Evolutionary conservation across 2,329 filamentous ascomycete genomes (phyloP).

Genomic region (Pezicula radicicola): DNA sequence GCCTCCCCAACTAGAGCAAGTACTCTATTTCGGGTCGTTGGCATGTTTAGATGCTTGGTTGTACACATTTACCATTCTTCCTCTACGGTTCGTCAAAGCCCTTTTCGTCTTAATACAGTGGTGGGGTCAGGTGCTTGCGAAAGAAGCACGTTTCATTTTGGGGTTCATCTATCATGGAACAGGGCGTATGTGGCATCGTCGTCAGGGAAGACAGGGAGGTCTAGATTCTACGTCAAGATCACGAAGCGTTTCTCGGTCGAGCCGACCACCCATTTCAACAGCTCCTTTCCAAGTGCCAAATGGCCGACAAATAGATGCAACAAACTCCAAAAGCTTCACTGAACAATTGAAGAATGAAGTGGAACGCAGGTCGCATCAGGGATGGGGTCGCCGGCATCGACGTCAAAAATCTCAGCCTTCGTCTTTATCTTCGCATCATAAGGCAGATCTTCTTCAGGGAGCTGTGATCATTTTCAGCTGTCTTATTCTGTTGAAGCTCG

Average conservation of each 20-base stretch:
- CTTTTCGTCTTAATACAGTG: slow-evolving; percentile 72
- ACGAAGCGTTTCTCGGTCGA: slow-evolving; percentile 23
- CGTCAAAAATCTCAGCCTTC: slow-evolving; percentile 84
- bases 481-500: slow-evolving; percentile 80
- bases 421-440: slow-evolving; percentile 80
- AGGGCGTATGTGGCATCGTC: slow-evolving; percentile 69
- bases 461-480: slow-evolving; percentile 85
- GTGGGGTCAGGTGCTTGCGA: slow-evolving; percentile 70
- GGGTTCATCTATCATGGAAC: slow-evolving; percentile 78
- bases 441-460: slow-evolving; percentile 91
- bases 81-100: slow-evolving; percentile 82
- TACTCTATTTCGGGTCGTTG: slow-evolving; percentile 82
- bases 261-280: slow-evolving; percentile 19
- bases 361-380: slow-evolving; percentile 23
- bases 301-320: slow-evolving; percentile 12
- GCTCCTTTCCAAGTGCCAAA: slow-evolving; percentile 18
- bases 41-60: slow-evolving; percentile 96
- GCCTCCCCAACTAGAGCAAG: slow-evolving; percentile 77
- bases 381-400: slow-evolving; percentile 50
- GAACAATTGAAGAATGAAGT: slow-evolving; percentile 18
- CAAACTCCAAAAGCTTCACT: slow-evolving; percentile 6
- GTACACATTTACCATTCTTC: slow-evolving; percentile 93
- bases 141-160: slow-evolving; percentile 69
- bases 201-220: slow-evolving; percentile 44
- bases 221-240: slow-evolving; percentile 20